Evolutionary conservation across 805 yeast genomes (phyloP), one percentile per base, ranked within the genome.

Genomic region (Lachancea sp.): DNA sequence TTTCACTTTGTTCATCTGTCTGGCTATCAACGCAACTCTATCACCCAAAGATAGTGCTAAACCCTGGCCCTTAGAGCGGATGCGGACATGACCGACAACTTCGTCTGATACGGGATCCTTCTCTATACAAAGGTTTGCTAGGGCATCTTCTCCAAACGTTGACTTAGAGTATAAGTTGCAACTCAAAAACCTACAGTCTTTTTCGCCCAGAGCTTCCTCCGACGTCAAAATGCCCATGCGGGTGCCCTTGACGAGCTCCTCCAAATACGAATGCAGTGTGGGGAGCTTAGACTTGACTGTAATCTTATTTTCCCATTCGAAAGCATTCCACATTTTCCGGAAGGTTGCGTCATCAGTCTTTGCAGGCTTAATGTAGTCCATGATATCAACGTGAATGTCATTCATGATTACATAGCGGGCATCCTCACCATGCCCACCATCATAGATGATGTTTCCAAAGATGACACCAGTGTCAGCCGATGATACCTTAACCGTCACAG

Each of bases 271-370:
- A 57, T 81, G 80, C 56, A 94, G 72, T 1, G 85, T 67, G 23
- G 74, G 62, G 48, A 80, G 69, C 40, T 71, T 73, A 2, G 94
- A 78, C 51, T 82, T 80, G 60, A 92, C 84, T 45, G 89, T 84
- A 52, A 92, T 89, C 70, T 92, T 92, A 70, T 92, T 92, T 66
- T 92, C 98, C 98, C 98, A 92, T 68, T 92, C 99, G 60, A 94
- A 92, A 62, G 89, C 97, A 61, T 88, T 87, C 99, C 99, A 92
- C 97, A 89, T 90, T 55, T 80, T 76, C 58, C 98, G 83, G 83
- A 92, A 92, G 51, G 77, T 83, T 33, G 80, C 77, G 65, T 90
- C 97, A 12, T 88, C 69, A 62, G 95, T 85, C 18, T 76, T 74
- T n/a, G 95, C 92, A 16, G 98, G 97, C 61, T 86, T 87, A 63